Base-by-base conservation (phyloP, 768 basidiomycete species). In the Trametes coccinea region DNA sequence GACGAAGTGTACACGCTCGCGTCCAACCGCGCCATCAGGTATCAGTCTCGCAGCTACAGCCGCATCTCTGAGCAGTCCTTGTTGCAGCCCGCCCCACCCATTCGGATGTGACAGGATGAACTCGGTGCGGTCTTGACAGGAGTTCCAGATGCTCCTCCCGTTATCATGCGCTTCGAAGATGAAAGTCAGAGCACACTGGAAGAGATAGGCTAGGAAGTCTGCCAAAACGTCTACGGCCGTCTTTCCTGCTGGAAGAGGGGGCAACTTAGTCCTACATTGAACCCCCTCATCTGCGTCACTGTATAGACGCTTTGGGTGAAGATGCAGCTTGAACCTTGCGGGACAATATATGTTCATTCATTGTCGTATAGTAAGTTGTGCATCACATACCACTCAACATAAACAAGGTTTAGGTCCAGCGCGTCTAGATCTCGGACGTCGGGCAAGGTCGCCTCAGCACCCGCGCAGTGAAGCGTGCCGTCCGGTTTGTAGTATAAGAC, bases 71-170 rank as follows among this genome's bases (percentile, higher is more conserved):
- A 88, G 84, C 66, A 79, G 75, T 27, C 72, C 73, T 62, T 88
- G 87, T 65, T 88, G 86, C 1, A 69, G 71, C 0, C 84, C 83
- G 62, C 82, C 86, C 86, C 86, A 88, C 0, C 84, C 86, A 63
- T 87, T 87, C 4, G 86, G 86, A 64, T 87, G 86, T 1, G 80
- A 79, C 14, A 88, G 76, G 4, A 88, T 76, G 59, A 80, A 83
- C 34, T 84, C 78, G 31, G 82, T 77, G 6, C 63, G 71, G 14
- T 71, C 64, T 62, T 80, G 74, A 6, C 85, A 62, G 6, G 77
- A 77, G 7, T 67, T 68, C 84, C 82, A 85, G 3, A 85, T 63
- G 9, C 74, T 71, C 14, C 41, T 63, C 1, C 85, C 84, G 60
- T 74, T 77, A 0, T 74, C 67, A 45, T 82, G 79, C 2, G 77